Percentiles rank a stretch among this genome's conserved stretches.
phyloP scores from a whole-genome alignment of 352 stramenopile species.

The Pythium aristosporum region DNA sequence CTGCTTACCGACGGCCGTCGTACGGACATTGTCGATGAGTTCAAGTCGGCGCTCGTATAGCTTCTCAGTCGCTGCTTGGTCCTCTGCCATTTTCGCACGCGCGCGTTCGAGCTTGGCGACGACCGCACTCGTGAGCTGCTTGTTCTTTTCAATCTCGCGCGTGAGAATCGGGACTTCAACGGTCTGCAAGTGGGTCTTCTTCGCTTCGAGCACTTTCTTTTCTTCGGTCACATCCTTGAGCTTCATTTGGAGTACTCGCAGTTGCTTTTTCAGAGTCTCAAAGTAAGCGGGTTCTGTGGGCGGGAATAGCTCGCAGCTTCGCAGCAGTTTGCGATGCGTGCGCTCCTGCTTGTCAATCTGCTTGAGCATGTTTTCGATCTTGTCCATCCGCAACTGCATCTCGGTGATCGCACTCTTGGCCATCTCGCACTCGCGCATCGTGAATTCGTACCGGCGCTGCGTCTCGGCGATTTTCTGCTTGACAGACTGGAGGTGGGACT shows the following conservation, averaged over 20 bases:
- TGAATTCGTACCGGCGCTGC: constrained; percentile 51
- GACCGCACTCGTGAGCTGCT: constrained; percentile 58
- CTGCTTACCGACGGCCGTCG: constrained; percentile 21
- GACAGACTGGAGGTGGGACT: constrained; percentile 55
- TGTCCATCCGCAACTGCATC: constrained; percentile 66
- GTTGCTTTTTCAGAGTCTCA: constrained; percentile 63
- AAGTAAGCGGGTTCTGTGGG: constrained; percentile 60
- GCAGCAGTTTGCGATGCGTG: constrained; percentile 64
- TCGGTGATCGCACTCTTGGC: constrained; percentile 69
- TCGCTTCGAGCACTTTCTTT: constrained; percentile 58
- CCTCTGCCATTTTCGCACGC: constrained; percentile 59
- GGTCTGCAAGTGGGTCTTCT: constrained; percentile 61
- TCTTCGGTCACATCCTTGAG: constrained; percentile 67
- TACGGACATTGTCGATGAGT: constrained; percentile 69
- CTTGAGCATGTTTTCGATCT: constrained; percentile 61
- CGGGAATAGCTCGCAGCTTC: constrained; percentile 61
- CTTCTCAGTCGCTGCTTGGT: constrained; percentile 65
- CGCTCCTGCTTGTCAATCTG: constrained; percentile 75
- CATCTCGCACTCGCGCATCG: constrained; percentile 79
- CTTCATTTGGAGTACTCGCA: constrained; percentile 68
- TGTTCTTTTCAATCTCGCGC: constrained; percentile 54
- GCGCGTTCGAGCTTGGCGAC: constrained; percentile 66
- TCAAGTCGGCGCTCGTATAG: constrained; percentile 67
- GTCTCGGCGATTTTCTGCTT: constrained; percentile 69
- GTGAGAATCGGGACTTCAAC: constrained; percentile 58